Evolutionary conservation across 2,329 filamentous ascomycete species (phyloP).

Genomic region (Clonostachys solani): DNA sequence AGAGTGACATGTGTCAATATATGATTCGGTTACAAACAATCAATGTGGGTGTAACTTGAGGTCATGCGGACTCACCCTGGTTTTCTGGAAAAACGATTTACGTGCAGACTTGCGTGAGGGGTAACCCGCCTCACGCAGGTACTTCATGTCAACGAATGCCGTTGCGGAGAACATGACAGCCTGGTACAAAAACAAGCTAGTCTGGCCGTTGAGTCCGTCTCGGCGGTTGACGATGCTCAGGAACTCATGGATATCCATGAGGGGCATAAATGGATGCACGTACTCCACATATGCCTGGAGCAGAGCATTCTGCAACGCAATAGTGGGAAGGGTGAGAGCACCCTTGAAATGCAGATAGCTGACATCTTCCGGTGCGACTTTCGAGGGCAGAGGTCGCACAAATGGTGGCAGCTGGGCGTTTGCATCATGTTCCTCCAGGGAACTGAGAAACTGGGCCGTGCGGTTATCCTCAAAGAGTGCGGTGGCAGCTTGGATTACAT

Average conservation of each 20-base stretch:
- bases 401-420: slow-evolving; percentile 56
- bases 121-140: slow-evolving; percentile 74
- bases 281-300: slow-evolving; percentile 82
- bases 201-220: slow-evolving; percentile 65
- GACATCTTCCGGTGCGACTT: slow-evolving; percentile 77
- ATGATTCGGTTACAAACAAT: neutral
- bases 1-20: slow-evolving; percentile 15
- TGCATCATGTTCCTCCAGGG: slow-evolving; percentile 42
- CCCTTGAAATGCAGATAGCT: slow-evolving; percentile 81
- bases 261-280: slow-evolving; percentile 90
- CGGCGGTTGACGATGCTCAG: slow-evolving; percentile 55
- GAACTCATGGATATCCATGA: slow-evolving; percentile 66
- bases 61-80: slow-evolving; percentile 57
- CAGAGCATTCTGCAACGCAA: slow-evolving; percentile 71
- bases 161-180: slow-evolving; percentile 92
- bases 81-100: slow-evolving; percentile 84
- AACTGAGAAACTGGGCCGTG: slow-evolving; percentile 36
- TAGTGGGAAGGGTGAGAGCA: slow-evolving; percentile 70
- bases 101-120: slow-evolving; percentile 73
- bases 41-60: slow-evolving; percentile 1
- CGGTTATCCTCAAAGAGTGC: slow-evolving; percentile 28
- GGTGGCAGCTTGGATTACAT: slow-evolving; percentile 17
- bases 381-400: slow-evolving; percentile 73
- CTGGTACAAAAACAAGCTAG: slow-evolving; percentile 87
- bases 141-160: slow-evolving; percentile 79